Evolutionary conservation across 495 filamentous ascomycete species (phyloP).

Genomic region (Aspergillus ellipticus): DNA sequence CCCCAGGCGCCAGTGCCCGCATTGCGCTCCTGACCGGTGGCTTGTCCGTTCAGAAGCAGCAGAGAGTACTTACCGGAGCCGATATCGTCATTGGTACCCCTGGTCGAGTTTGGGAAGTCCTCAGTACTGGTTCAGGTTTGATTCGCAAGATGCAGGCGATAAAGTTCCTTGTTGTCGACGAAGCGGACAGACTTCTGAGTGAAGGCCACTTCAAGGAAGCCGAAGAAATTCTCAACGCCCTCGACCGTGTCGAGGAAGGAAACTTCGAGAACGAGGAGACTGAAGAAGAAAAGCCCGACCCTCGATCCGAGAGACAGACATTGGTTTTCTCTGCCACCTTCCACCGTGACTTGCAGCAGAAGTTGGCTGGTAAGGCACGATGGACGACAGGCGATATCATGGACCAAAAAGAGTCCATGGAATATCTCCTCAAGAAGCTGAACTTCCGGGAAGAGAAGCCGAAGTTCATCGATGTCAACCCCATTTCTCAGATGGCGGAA

Average conservation of each 20-base stretch:
- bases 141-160: constrained; percentile 63
- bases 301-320: constrained; percentile 61
- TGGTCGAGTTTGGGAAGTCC: constrained; percentile 89
- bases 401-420: constrained; percentile 76
- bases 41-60: constrained; percentile 87
- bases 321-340: constrained; percentile 97
- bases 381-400: constrained; percentile 53
- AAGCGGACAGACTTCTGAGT: constrained; percentile 88
- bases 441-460: constrained; percentile 80
- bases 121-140: constrained; percentile 62
- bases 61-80: constrained; percentile 67
- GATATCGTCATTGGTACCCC: constrained; percentile 92
- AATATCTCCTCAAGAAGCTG: constrained; percentile 85
- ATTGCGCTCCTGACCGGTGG: constrained; percentile 88
- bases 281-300: constrained; percentile 20
- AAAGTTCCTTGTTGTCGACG: constrained; percentile 84
- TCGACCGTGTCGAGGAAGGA: constrained; percentile 55
- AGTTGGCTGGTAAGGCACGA: constrained; percentile 72
- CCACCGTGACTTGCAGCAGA: constrained; percentile 83
- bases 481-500: constrained; percentile 78
- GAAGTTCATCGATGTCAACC: constrained; percentile 90
- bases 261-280: constrained; percentile 36
- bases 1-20: constrained; percentile 54
- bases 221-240: constrained; percentile 72
- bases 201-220: constrained; percentile 95